Evolutionary conservation across 257 asterid species (phyloP).

Genomic region (Parsonsia alboflavescens): DNA sequence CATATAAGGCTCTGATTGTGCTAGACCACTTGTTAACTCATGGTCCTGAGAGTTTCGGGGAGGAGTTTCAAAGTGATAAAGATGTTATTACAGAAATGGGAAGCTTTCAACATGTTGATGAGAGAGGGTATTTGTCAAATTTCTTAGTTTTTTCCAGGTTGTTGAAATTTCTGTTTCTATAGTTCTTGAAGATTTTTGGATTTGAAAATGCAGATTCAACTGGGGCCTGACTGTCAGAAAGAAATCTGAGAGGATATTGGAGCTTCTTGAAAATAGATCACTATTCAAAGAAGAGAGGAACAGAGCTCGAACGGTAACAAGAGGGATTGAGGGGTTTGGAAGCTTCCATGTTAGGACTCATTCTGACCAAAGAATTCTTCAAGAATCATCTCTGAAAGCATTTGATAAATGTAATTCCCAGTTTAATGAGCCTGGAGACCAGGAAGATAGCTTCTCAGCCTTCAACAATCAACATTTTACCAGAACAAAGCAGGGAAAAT

Average conservation of each 20-base stretch:
- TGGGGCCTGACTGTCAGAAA: constrained; percentile 76
- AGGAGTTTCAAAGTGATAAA: constrained; percentile 63
- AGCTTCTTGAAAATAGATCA: constrained; percentile 57
- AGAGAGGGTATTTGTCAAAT: constrained; percentile 50
- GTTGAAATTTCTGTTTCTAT: not conserved
- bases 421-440: constrained; percentile 34
- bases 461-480: constrained; percentile 11
- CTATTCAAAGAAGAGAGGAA: constrained; percentile 69
- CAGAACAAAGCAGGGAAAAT: constrained; percentile 13
- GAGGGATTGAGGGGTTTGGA: constrained; percentile 87
- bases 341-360: constrained; percentile 47
- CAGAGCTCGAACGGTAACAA: constrained; percentile 56
- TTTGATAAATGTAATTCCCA: constrained; percentile 55
- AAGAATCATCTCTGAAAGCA: constrained; percentile 31
- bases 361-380: constrained; percentile 25
- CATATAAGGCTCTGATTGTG: constrained; percentile 70
- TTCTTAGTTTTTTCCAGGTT: not conserved
- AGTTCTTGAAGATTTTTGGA: not conserved
- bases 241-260: constrained; percentile 61
- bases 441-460: constrained; percentile 23
- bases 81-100: constrained; percentile 52
- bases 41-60: constrained; percentile 84
- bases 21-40: constrained; percentile 82
- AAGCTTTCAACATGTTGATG: constrained; percentile 63
- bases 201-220: constrained; percentile 45